These are phyloP conservation scores for Adansonia madagascariensis DNA, from an alignment of 441 rosid species.

Conservation along the genomic window DNA sequence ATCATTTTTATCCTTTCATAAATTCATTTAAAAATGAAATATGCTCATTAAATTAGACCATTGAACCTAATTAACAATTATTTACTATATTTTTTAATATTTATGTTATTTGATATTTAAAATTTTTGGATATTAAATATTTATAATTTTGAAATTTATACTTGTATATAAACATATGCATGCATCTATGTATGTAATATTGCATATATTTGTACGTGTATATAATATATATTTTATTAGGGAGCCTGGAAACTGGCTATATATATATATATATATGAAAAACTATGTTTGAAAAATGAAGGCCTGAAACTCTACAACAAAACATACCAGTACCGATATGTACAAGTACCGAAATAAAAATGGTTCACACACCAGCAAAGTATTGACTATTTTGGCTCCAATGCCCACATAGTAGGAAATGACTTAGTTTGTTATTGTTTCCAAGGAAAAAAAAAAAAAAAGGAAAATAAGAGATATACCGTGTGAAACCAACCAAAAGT, in stretches of 20 bases:
- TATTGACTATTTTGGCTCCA: constrained; percentile 1
- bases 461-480: constrained; percentile 50
- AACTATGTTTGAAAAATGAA: not conserved
- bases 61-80: not conserved
- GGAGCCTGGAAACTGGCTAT: not conserved
- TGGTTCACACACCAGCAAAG: not conserved
- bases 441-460: constrained; percentile 16
- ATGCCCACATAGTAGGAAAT: not conserved
- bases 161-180: not conserved
- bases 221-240: constrained; percentile 1
- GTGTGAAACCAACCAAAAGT: constrained; percentile 80
- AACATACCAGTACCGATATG: not conserved
- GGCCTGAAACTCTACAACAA: not conserved
- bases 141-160: constrained; percentile 4
- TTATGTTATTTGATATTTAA: not conserved
- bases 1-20: not conserved
- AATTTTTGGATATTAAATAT: not conserved
- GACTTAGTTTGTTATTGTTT: not conserved
- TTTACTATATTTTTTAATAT: not conserved
- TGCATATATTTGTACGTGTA: not conserved
- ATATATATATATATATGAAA: not conserved
- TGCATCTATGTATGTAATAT: not conserved
- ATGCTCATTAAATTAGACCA: not conserved
- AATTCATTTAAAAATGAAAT: not conserved
- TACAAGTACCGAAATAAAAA: not conserved